phyloP scores from a whole-genome alignment of 2,329 filamentous ascomycete species.

The Clarireedia hainanense region DNA sequence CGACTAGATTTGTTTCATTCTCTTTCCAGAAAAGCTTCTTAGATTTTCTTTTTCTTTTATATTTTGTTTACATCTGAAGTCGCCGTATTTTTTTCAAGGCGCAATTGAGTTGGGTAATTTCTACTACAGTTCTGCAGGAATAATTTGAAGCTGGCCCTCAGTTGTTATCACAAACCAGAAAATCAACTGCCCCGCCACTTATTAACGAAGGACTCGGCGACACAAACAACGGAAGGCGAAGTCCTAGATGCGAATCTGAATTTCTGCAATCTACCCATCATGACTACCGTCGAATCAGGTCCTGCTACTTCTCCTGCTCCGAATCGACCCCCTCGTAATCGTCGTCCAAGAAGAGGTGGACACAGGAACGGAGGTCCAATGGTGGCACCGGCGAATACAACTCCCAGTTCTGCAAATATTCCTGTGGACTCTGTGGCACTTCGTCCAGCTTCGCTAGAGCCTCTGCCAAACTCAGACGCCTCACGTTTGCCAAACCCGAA shows the following conservation, averaged over 20 bases:
- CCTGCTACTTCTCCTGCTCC: conserved; percentile 12
- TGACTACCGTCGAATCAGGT: conserved; percentile 17
- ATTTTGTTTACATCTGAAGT: conserved; percentile 23
- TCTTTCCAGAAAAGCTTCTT: background rate
- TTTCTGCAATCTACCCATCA: conserved; percentile 5
- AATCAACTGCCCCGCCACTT: conserved; percentile 11
- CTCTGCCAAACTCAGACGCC: conserved; percentile 1
- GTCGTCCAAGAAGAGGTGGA: conserved; percentile 22
- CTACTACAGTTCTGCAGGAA: background rate
- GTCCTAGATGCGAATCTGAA: background rate
- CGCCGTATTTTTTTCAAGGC: conserved; percentile 29
- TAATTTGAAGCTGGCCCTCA: no score
- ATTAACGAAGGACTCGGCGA: background rate
- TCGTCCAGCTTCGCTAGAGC: conserved; percentile 15
- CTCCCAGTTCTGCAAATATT: conserved; percentile 5
- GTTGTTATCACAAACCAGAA: background rate
- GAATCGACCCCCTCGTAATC: conserved; percentile 17
- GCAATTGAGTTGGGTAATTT: conserved; percentile 11
- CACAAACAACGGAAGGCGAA: background rate
- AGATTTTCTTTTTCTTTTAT: background rate
- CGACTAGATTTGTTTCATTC: background rate
- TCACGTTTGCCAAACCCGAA: conserved; percentile 7
- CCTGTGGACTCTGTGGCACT: conserved; percentile 14
- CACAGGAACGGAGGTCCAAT: conserved; percentile 13
- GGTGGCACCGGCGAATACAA: conserved; percentile 1